Evolutionary conservation across 163 green algal genomes (phyloP).

Genomic region (Smithsoniella earleae): DNA sequence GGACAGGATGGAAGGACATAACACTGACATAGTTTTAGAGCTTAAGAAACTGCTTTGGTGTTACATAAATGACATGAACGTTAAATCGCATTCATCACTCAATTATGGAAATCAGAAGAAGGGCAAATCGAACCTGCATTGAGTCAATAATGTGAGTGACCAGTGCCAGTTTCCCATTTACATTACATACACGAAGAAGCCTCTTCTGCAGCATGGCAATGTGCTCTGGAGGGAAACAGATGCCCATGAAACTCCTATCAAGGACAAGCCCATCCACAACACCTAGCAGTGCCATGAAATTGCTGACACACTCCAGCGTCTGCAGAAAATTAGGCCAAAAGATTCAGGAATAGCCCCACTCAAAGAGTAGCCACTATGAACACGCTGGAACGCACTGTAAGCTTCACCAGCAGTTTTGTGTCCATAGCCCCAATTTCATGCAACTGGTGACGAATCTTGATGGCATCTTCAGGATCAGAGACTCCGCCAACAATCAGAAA

Average conservation of each 20-base stretch:
- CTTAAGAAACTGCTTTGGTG: neutral
- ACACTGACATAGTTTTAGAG: no score
- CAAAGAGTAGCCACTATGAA: no score
- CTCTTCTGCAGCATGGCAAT: conserved; percentile 6
- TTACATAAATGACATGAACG: neutral
- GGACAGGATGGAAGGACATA: no score
- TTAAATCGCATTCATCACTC: no score
- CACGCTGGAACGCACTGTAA: no score
- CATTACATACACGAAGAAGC: neutral
- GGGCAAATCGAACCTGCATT: neutral
- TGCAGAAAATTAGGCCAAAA: no score
- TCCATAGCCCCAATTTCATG: neutral
- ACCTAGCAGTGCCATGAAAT: neutral
- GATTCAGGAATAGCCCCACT: no score
- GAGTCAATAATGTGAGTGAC: conserved; percentile 3
- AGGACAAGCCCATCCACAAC: conserved; percentile 5
- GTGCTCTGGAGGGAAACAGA: neutral
- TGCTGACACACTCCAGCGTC: neutral
- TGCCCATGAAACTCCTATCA: neutral
- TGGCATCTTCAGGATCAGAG: neutral
- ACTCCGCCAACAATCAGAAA: neutral
- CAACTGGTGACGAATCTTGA: neutral
- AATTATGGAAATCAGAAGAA: no score
- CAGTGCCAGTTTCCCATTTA: conserved; percentile 7
- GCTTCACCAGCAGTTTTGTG: neutral